Conservation (phyloP, 1,139 yeast genomes). For the Blastobotrys apis region DNA sequence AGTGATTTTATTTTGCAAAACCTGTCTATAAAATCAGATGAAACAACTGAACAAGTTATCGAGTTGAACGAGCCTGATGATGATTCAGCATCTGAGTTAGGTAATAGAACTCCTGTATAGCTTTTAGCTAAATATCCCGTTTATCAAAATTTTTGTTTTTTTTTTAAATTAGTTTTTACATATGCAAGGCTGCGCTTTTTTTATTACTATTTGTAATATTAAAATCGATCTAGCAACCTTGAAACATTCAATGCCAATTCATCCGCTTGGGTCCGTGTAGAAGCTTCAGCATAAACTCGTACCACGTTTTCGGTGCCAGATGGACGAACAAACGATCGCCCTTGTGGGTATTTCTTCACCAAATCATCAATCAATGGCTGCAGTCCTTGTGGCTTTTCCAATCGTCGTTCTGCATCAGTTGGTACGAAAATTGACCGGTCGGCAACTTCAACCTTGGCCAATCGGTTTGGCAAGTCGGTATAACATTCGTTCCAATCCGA, state of each 20-base stretch:
- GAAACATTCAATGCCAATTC: slow-evolving; percentile 50
- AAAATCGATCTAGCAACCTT: slow-evolving; percentile 29
- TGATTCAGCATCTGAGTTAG: no score
- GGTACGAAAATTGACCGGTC: slow-evolving; percentile 79
- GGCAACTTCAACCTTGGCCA: slow-evolving; percentile 75
- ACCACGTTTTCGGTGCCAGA: slow-evolving; percentile 98
- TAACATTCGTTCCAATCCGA: slow-evolving; percentile 73
- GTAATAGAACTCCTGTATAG: no score
- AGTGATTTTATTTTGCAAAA: slow-evolving; percentile 50
- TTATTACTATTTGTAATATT: slow-evolving; percentile 6
- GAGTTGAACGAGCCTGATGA: no score
- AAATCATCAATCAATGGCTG: slow-evolving; percentile 67
- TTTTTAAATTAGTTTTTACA: not conserved
- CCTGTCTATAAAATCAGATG: slow-evolving; percentile 11
- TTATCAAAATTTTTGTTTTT: no score
- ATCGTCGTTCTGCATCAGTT: slow-evolving; percentile 82
- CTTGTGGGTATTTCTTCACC: slow-evolving; percentile 55
- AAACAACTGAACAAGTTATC: no score
- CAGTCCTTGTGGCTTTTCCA: slow-evolving; percentile 71
- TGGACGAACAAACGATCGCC: slow-evolving; percentile 92
- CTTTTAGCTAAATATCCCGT: no score
- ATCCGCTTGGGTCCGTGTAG: slow-evolving; percentile 48
- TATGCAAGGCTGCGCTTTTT: not conserved
- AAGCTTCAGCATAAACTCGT: slow-evolving; percentile 90
- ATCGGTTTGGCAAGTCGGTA: slow-evolving; percentile 78